Evolutionary conservation across 345 rosid species (phyloP), one percentile per base, ranked within the genome.

Genomic region (Mangifera indica): DNA sequence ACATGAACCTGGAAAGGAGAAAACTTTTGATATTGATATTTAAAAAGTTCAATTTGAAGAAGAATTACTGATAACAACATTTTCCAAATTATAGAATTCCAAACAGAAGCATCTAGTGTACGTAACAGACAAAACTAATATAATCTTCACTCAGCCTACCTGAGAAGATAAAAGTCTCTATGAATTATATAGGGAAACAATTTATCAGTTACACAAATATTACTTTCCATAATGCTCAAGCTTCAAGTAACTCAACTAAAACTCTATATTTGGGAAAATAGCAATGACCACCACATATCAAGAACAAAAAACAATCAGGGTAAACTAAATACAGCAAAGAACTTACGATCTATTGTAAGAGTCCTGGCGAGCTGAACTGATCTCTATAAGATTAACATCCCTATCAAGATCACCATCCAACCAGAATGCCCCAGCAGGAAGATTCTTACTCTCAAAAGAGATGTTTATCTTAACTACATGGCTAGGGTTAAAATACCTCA

Each of bases 401-500:
- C 61, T 82, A 54, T 72, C 78, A 51, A 61, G 34, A 73, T 79
- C 76, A 73, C 73, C 84, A 64, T 85, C 86, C 63, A 79, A 71
- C 99, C 98, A 95, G 81, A 95, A 95, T 66, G 82, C 55, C 51
- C 96, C 97, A 74, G 79, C 71, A 44, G 99, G 99, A 26, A 92
- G 84, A 80, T 95, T 89, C 82, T 92, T 95, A 63, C 70, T 84
- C 74, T 79, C 77, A n/a, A 72, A 80, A 64, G 91, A 85, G 70
- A 83, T 86, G 74, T 84, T 91, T 74, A 95, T 91, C 85, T 95
- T 95, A 80, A 92, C 94, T 48, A 95, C 94, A 57, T 95, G 91
- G 42, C 91, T 88, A 34, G 97, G 91, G 76, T 84, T 75, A 72
- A 95, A 80, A 69, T 84, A 81, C 77, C 77, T 89, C 85, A 92